A percentile compares a stretch with the other conserved stretches of the same genome.
Conservation (phyloP, 169 alveolate species). For the Plasmodium chabaudi region DNA sequence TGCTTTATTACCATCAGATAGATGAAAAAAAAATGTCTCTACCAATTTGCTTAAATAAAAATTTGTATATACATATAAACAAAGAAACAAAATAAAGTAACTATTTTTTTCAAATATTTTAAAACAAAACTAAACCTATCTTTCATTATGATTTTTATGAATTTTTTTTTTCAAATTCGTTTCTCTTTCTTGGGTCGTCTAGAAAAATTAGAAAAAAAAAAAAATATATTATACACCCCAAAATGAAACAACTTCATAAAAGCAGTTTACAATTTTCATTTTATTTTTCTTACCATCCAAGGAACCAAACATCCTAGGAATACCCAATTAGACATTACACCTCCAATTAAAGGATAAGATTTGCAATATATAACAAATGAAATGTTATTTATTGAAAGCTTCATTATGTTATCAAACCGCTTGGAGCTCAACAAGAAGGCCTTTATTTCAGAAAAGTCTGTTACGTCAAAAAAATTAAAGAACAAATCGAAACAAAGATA, state of each 20-base stretch:
- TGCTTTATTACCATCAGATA: conserved; percentile 36
- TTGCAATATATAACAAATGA: conserved; percentile 81
- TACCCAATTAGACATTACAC: conserved; percentile 86
- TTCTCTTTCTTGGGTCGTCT: conserved; percentile 75
- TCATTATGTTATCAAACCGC: conserved; percentile 85
- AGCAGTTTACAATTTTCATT: no score
- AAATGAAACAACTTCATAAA: no score
- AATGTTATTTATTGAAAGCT: conserved; percentile 84
- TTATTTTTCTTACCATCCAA: conserved; percentile 62
- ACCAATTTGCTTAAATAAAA: no score
- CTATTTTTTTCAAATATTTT: no score
- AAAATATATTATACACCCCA: not conserved
- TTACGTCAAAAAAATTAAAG: not conserved
- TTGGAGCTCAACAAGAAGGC: conserved; percentile 81
- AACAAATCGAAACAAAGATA: not conserved
- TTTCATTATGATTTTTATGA: conserved; percentile 31
- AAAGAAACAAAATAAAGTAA: not conserved
- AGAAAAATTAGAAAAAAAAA: conserved; percentile 25
- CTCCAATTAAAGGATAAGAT: conserved; percentile 85
- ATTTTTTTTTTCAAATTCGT: conserved; percentile 43
- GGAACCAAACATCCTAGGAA: conserved; percentile 79
- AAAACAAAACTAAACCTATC: conserved; percentile 8
- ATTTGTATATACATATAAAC: no score
- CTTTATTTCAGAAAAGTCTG: conserved; percentile 87
- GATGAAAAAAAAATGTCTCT: not conserved